A percentile compares a stretch with the other conserved stretches of the same genome.
Evolutionary conservation across 768 basidiomycete genomes (phyloP).

Genomic region (Austroboletus festivus): DNA sequence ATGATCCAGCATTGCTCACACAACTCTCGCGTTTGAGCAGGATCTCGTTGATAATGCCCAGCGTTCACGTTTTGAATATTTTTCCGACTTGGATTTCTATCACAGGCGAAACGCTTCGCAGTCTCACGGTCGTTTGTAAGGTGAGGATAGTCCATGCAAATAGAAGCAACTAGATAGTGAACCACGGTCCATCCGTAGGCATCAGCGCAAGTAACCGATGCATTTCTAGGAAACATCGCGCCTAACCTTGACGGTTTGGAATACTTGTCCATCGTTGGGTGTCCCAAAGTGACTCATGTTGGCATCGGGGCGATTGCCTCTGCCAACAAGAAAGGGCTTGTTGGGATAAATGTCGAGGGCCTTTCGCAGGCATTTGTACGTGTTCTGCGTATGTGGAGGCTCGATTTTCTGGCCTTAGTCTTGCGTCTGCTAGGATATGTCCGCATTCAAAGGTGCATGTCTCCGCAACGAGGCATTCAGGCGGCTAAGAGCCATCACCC

Average conservation of each 20-base stretch:
- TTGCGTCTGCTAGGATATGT: constrained; percentile 46
- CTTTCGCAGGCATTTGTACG: constrained; percentile 60
- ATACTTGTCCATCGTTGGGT: constrained; percentile 61
- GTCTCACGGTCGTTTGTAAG: constrained; percentile 68
- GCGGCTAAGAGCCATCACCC: constrained; percentile 53
- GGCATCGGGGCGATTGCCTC: constrained; percentile 55
- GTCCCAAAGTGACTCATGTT: constrained; percentile 60
- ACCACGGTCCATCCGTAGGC: constrained; percentile 36
- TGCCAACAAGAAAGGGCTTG: constrained; percentile 43
- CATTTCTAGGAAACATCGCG: constrained; percentile 47
- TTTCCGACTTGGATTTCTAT: constrained; percentile 50
- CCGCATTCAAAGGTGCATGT: constrained; percentile 41
- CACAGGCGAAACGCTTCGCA: constrained; percentile 46
- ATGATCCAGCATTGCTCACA: constrained; percentile 48
- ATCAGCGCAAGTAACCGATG: constrained; percentile 58
- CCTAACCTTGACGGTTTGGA: constrained; percentile 49
- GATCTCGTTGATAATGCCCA: constrained; percentile 77
- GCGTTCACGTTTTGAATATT: constrained; percentile 45
- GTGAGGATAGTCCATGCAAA: constrained; percentile 33
- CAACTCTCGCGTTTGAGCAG: constrained; percentile 50
- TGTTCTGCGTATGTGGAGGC: constrained; percentile 6
- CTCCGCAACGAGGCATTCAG: constrained; percentile 34
- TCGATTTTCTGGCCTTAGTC: constrained; percentile 1
- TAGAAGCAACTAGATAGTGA: not conserved
- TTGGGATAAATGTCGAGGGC: constrained; percentile 58